Evolutionary conservation across 1,284 basidiomycete species (phyloP).

Genomic region (Macrocystidia cucumis): DNA sequence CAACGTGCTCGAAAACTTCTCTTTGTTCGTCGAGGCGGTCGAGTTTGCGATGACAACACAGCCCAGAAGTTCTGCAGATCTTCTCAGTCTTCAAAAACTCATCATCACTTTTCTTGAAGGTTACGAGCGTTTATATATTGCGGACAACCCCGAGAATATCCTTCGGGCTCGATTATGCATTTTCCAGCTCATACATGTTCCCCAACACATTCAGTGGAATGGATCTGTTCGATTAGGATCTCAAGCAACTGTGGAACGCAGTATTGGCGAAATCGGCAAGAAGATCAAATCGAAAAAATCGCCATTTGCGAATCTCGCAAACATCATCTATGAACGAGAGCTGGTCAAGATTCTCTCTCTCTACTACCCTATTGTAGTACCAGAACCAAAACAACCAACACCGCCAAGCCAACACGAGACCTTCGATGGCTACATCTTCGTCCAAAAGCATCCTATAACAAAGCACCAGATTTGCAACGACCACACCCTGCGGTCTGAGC

Average conservation of each 20-base stretch:
- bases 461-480: no score
- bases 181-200: conserved; percentile 21
- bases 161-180: conserved; percentile 15
- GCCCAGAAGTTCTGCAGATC: conserved; percentile 3
- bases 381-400: neutral
- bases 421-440: no score
- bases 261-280: conserved; percentile 17
- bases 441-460: neutral
- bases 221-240: conserved; percentile 18
- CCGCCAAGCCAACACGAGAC: neutral
- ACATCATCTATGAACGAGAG: conserved; percentile 15
- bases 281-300: conserved; percentile 16
- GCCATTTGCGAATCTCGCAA: conserved; percentile 17
- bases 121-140: conserved; percentile 18
- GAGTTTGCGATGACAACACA: conserved; percentile 1
- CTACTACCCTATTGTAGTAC: neutral
- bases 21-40: neutral
- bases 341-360: conserved; percentile 6
- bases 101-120: conserved; percentile 15
- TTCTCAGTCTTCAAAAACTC: conserved; percentile 10
- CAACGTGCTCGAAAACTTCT: conserved; percentile 1
- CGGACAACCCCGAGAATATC: conserved; percentile 15
- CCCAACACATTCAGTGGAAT: conserved; percentile 20
- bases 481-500: no score
- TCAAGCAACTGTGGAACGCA: conserved; percentile 18